Evolutionary conservation across 805 yeast genomes (phyloP), one percentile per base, ranked within the genome.

Genomic region (Peterozyma xylosa): DNA sequence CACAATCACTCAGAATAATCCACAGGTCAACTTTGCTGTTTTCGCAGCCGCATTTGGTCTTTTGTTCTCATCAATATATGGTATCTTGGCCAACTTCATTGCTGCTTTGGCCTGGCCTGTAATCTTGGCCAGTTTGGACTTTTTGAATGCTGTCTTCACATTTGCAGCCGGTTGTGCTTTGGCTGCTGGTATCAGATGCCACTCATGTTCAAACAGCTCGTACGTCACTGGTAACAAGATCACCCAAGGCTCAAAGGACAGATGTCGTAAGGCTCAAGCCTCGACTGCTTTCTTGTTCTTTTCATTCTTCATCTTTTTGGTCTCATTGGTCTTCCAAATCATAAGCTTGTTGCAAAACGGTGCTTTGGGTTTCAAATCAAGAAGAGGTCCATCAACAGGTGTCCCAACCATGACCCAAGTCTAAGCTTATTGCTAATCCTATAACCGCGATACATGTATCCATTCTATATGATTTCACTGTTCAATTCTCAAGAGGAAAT

Each of bases 201-300:
- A 89, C 75, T 83, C 95, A 35, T 91, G 99, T 75, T 48, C 71
- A 54, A 84, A 88, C 79, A 53, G 70, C 49, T 47, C 36, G 45
- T 89, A 86, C 74, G 48, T 89, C 53, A 71, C 78, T 54, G 40
- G 55, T 52, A 91, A 91, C 76, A 64, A 64, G 49, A 75, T 86
- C 55, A 66, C 86, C 48, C 87, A 86, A 71, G 95, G 95, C 53
- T 73, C 82, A 37, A 58, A 70, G 17, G 86, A 79, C 59, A 81
- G 98, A 74, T 93, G 99, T 73, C 86, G 97, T 76, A 82, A 87
- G 71, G 89, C 95, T 45, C 98, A 93, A 76, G 88, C 88, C 50
- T 64, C 83, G 15, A 74, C 72, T 55, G 89, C 90, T 42, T 86
- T 86, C 80, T 74, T 85, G 59, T 93, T 79, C 83, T 82, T 93